Evolutionary conservation across 2,329 filamentous ascomycete species (phyloP).

Genomic region (Fusarium nygamai): DNA sequence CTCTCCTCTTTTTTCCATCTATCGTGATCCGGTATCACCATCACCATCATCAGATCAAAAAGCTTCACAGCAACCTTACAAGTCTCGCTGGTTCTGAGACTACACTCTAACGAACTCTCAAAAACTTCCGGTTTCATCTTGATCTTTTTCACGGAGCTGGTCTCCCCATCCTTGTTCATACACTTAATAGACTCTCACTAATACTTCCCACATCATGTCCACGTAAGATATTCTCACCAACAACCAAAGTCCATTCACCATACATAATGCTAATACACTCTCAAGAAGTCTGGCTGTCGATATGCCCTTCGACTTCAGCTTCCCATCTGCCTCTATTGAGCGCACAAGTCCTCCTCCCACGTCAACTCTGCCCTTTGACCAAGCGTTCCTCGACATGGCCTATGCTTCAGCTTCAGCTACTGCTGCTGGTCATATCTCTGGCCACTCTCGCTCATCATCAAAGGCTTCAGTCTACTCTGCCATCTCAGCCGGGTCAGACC

Average conservation of each 20-base stretch:
- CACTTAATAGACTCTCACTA: slow-evolving; percentile 34
- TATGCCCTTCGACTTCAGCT: slow-evolving; percentile 70
- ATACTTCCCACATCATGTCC: slow-evolving; percentile 46
- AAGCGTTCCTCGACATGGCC: slow-evolving; percentile 65
- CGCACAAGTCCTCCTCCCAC: slow-evolving; percentile 46
- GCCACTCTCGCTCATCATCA: slow-evolving; percentile 71
- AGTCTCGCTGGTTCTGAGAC: slow-evolving; percentile 14
- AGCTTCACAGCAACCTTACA: slow-evolving; percentile 26
- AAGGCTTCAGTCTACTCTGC: slow-evolving; percentile 70
- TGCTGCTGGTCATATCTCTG: slow-evolving; percentile 46
- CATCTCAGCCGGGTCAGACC: slow-evolving; percentile 67
- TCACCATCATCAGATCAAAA: slow-evolving; percentile 28
- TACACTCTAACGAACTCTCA: neutral
- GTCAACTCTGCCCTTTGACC: slow-evolving; percentile 62
- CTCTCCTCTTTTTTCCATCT: neutral
- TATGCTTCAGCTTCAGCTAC: slow-evolving; percentile 46
- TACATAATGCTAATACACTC: slow-evolving; percentile 31
- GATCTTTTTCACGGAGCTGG: slow-evolving; percentile 34
- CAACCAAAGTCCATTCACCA: neutral
- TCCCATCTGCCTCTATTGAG: slow-evolving; percentile 53
- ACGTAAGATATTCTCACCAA: slow-evolving; percentile 43
- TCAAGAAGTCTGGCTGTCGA: slow-evolving; percentile 66
- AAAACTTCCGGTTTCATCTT: slow-evolving; percentile 24
- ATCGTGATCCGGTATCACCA: slow-evolving; percentile 39
- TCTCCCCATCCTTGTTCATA: slow-evolving; percentile 33